Evolutionary conservation across 164 flowering plant genomes (phyloP), one percentile per base, ranked within the genome.

Genomic region (Warburgia ugandensis): DNA sequence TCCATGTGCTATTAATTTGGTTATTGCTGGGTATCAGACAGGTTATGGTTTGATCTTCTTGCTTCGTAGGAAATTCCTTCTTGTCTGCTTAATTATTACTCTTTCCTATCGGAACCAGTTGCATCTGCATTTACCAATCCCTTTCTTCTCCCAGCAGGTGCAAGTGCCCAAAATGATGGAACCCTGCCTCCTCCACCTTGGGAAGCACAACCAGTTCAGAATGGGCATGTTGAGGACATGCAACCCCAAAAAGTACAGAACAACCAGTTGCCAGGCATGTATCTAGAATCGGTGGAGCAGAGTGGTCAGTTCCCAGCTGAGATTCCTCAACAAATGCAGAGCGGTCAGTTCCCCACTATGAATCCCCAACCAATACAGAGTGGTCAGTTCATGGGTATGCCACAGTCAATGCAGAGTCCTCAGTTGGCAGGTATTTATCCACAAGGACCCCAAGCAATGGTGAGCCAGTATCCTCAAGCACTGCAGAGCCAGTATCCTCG

Each of bases 121-220:
- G 5, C 20, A 39, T 39, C 12, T 6, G 19, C 19, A 16, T 13
- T 13, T 10, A 17, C 21, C 4, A 28, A 14, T 3, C 6, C 19
- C 17, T 48, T 29, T 21, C 14, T 20, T 14, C 46, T 13, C 33
- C 17, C 22, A 23, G 39, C 56, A 54, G 57, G 54, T 53, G 53
- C 70, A 76, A 85, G 79, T 59, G 51, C 77, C 40, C 73, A 69
- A 59, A 68, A 62, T 46, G 56, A 70, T 51, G 73, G 71, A 4
- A 39, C 91, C 38, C 59, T 92, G 17, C 99, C 99, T 6, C 89
- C 88, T 8, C 97, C 99, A 17, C 99, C 99, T 2, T 88, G 99
- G 99, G 99, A 92, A 65, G 77, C 46, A 33, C 86, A 72, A 60
- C 70, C 62, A 39, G 41, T 11, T 21, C 48, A 53, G 28, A 20